Conservation (phyloP, 768 basidiomycete genomes). For the Leccinum uliginosum region DNA sequence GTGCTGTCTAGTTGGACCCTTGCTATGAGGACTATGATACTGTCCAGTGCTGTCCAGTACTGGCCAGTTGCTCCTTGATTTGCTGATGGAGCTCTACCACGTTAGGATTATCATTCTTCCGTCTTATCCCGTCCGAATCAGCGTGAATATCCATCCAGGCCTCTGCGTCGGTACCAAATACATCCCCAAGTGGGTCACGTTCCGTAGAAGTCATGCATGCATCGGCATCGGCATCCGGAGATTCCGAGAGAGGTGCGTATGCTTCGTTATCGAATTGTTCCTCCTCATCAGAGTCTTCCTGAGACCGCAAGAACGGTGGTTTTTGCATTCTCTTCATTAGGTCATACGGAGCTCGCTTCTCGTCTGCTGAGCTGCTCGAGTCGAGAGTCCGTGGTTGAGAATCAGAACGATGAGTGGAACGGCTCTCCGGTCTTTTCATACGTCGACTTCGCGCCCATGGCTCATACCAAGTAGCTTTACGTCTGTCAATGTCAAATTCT, state of each 20-base stretch:
- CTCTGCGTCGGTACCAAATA: constrained; percentile 65
- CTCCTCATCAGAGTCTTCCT: constrained; percentile 20
- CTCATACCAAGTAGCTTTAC: constrained; percentile 81
- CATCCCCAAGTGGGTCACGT: constrained; percentile 53
- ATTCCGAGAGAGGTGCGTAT: constrained; percentile 30
- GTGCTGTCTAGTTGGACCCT: too few relatives aligned
- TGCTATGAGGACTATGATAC: too few relatives aligned
- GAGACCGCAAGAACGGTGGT: constrained; percentile 29
- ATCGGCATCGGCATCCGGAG: constrained; percentile 23
- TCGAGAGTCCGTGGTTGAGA: constrained; percentile 21
- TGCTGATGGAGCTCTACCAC: constrained; percentile 39
- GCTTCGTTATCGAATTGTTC: constrained; percentile 26
- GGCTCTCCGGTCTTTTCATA: constrained; percentile 50
- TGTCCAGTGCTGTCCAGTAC: too few relatives aligned
- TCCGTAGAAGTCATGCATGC: constrained; percentile 34
- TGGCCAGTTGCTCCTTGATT: too few relatives aligned
- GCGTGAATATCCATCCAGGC: constrained; percentile 54
- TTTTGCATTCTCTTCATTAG: constrained; percentile 47
- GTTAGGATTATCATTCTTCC: constrained; percentile 35
- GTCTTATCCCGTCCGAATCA: constrained; percentile 27
- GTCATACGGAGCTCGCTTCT: constrained; percentile 40
- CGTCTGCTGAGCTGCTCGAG: constrained; percentile 22
- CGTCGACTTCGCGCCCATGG: constrained; percentile 71
- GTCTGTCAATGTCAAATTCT: constrained; percentile 88
- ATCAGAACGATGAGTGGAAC: constrained; percentile 25